Base-by-base conservation (phyloP, 208 protist genomes). In the Acanthamoeba culbertsoni region DNA sequence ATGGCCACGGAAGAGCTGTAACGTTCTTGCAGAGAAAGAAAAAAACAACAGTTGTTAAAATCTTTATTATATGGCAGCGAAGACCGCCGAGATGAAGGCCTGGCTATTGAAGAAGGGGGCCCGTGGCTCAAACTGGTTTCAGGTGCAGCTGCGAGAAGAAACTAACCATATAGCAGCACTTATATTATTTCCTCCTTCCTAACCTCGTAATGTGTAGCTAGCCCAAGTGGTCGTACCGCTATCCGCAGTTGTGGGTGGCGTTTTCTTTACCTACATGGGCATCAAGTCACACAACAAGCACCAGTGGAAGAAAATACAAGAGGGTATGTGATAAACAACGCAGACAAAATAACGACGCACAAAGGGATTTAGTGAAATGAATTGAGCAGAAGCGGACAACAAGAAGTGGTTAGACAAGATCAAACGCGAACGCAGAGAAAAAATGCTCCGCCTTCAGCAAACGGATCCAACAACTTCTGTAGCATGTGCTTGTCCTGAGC, bases 251-350 rank as follows among this genome's bases (percentile, higher is more conserved):
- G 73, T 84, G 40, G 73, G 73, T 1, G 73, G 42, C 37, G 45
- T 84, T 0, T 84, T 84, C 23, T 84, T 84, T n/a, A 84, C 73
- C 43, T 84, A n/a, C 73, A 84, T 57, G 73, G 73, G 73, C 0
- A 84, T 84, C 73, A 46, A 84, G 37, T 46, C 73, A 18, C 40
- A 84, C 73, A 84, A 84, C 43, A 84, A 84, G 73, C n/a, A 46
- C 26, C 73, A 84, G 45, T 84, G 73, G 73, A 55, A 84, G 73
- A 18, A 46, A 6, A 37, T 84, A 20, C 43, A 84, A 35, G n/a
- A 84, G 26, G 73, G 73, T 84, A 79, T 3, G 23, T n/a, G 2
- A 62, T n/a, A 4, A 31, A 35, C 42, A 82, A 12, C 26, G 14
- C 26, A 77, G 37, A 77, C 3, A 55, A 48, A 84, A 42, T 84